Conservation (phyloP, 495 filamentous ascomycete genomes). For the Xylaria sp. region DNA sequence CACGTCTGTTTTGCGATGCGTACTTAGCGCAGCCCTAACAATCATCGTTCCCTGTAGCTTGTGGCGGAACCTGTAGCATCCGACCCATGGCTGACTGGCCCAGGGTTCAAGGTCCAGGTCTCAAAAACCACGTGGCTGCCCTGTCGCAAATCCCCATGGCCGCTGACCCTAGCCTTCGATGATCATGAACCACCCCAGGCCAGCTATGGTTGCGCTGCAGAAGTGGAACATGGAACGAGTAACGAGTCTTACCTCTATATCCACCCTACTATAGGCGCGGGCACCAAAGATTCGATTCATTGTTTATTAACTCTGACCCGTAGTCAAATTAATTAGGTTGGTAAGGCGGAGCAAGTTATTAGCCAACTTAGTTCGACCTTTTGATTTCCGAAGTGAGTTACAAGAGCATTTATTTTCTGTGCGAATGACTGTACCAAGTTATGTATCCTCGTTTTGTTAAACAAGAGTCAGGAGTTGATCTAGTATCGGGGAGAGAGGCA, state of each 20-base stretch:
- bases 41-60: not conserved
- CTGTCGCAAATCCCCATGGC: slow-evolving; percentile 10
- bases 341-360: not conserved
- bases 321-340: not conserved
- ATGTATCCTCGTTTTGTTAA: not conserved
- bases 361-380: not conserved
- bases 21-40: not conserved
- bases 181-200: slow-evolving; percentile 5
- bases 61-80: not conserved
- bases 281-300: not conserved
- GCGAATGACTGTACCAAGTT: not conserved
- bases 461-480: no score
- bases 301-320: not conserved
- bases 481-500: not conserved
- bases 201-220: not conserved
- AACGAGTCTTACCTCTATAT: not conserved
- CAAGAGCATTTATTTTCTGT: not conserved
- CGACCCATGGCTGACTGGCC: not conserved
- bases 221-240: not conserved
- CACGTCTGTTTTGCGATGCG: not conserved
- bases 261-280: not conserved
- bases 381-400: not conserved
- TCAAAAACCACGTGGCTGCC: slow-evolving; percentile 19
- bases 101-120: not conserved
- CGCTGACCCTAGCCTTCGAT: slow-evolving; percentile 11